phyloP scores from a whole-genome alignment of 2,329 filamentous ascomycete genomes.

The Penicillium hesseltinei region DNA sequence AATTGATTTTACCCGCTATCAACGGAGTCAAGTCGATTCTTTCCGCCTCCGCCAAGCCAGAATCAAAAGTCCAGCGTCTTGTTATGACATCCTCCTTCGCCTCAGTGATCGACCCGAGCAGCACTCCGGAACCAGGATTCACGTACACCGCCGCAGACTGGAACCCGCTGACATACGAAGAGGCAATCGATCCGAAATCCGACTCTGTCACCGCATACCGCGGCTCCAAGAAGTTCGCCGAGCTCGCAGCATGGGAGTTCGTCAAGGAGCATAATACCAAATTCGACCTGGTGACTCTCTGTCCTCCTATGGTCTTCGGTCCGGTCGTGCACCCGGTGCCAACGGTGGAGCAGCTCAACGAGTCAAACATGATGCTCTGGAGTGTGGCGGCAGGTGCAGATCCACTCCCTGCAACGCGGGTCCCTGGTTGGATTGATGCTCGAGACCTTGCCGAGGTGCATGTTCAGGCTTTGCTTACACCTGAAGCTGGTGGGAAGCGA shows the following conservation, averaged over 20 bases:
- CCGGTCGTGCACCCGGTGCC: slow-evolving; percentile 44
- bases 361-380: slow-evolving; percentile 47
- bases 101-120: slow-evolving; percentile 24
- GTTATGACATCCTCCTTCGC: slow-evolving; percentile 35
- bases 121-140: slow-evolving; percentile 17
- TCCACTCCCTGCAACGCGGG: slow-evolving; percentile 37
- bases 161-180: slow-evolving; percentile 34
- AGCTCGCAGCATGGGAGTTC: slow-evolving; percentile 34
- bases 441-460: slow-evolving; percentile 49
- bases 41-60: slow-evolving; percentile 27
- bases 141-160: slow-evolving; percentile 31
- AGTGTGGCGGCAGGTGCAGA: slow-evolving; percentile 38
- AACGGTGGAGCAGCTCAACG: slow-evolving; percentile 40
- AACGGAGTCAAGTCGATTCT: slow-evolving; percentile 48
- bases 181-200: slow-evolving; percentile 19
- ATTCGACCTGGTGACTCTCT: slow-evolving; percentile 46
- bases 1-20: slow-evolving; percentile 47
- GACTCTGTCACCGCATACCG: slow-evolving; percentile 31
- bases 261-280: slow-evolving; percentile 29
- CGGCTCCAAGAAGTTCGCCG: slow-evolving; percentile 35
- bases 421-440: slow-evolving; percentile 46
- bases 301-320: slow-evolving; percentile 49
- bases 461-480: slow-evolving; percentile 42
- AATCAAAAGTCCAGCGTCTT: slow-evolving; percentile 22
- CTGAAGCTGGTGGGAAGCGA: slow-evolving; percentile 35